Percentiles rank a stretch among this genome's conserved stretches.
phyloP scores from a whole-genome alignment of 2,329 filamentous ascomycete genomes.

The Elsinoe arachidis region DNA sequence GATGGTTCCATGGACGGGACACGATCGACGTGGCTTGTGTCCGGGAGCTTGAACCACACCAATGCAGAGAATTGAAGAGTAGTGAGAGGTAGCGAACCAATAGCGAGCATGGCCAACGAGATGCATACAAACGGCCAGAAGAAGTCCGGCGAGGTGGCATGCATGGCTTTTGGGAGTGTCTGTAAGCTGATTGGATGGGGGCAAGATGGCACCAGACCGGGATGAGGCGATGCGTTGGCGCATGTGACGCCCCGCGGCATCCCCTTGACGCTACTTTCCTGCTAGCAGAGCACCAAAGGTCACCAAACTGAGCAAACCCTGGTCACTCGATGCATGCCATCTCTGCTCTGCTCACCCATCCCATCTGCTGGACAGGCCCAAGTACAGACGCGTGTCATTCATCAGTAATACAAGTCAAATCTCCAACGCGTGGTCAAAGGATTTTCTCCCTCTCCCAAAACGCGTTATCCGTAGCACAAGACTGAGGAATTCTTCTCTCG shows the following conservation, averaged over 20 bases:
- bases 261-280: background rate
- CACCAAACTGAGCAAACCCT: too few species aligned
- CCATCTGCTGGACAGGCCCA: background rate
- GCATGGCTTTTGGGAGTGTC: background rate
- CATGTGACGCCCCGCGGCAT: constrained; percentile 5
- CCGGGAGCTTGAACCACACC: background rate
- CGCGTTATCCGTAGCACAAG: background rate
- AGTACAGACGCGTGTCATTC: constrained; percentile 2
- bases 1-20: constrained; percentile 1
- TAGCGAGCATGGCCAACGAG: background rate
- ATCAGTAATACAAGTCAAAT: background rate
- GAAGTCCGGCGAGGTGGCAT: background rate
- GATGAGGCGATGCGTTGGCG: constrained; percentile 10
- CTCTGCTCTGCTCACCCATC: background rate
- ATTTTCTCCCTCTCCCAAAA: background rate
- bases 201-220: background rate
- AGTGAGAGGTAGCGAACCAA: constrained; percentile 8
- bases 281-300: too few species aligned
- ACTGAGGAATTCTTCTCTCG: background rate
- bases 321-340: background rate
- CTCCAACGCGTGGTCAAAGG: background rate
- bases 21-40: constrained; percentile 12
- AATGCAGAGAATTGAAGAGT: background rate
- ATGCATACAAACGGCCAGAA: constrained; percentile 4
- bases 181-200: background rate